These are phyloP conservation scores for Pestalotiopsis sp. DNA, from an alignment of 2,329 filamentous ascomycete species.

Conservation along the genomic window DNA sequence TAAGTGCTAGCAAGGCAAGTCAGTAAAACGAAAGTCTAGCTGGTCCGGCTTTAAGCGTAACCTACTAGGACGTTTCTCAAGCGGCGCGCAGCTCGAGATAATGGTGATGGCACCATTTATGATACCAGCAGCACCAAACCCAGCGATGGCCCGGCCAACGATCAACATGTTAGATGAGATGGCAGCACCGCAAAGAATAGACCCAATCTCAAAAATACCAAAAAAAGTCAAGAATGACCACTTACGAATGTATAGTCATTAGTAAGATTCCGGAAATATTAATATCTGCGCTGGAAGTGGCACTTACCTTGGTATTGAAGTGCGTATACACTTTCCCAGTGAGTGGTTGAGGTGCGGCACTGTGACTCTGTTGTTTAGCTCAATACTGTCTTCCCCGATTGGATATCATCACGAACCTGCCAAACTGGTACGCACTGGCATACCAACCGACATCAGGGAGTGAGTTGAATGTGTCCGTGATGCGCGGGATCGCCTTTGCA, in stretches of 20 bases:
- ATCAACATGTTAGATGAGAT: slow-evolving; percentile 51
- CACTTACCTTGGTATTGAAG: slow-evolving; percentile 33
- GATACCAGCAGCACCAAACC: slow-evolving; percentile 49
- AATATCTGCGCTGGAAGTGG: background rate
- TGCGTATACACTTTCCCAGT: slow-evolving; percentile 43
- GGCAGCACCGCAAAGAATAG: slow-evolving; percentile 50
- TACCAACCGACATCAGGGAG: slow-evolving; percentile 17
- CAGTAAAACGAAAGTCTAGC: background rate
- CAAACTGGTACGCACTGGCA: slow-evolving; percentile 13
- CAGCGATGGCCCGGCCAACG: slow-evolving; percentile 52
- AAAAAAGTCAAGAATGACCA: slow-evolving; percentile 41
- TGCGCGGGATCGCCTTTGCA: slow-evolving; percentile 12
- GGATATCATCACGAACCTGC: background rate
- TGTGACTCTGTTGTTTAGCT: background rate
- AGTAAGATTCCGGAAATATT: background rate
- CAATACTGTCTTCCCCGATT: slow-evolving; percentile 18
- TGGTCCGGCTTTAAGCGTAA: background rate
- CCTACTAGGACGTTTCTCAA: slow-evolving; percentile 37
- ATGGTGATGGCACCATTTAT: slow-evolving; percentile 52
- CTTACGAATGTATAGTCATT: slow-evolving; percentile 16
- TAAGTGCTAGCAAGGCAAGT: background rate
- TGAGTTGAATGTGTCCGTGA: slow-evolving; percentile 14
- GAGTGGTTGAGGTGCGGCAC: slow-evolving; percentile 12
- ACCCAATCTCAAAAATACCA: slow-evolving; percentile 54
- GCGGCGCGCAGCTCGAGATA: slow-evolving; percentile 36